A percentile compares a stretch with the other conserved stretches of the same genome.
Conservation (phyloP, 805 yeast genomes). For the Saccharomyces paradoxus region DNA sequence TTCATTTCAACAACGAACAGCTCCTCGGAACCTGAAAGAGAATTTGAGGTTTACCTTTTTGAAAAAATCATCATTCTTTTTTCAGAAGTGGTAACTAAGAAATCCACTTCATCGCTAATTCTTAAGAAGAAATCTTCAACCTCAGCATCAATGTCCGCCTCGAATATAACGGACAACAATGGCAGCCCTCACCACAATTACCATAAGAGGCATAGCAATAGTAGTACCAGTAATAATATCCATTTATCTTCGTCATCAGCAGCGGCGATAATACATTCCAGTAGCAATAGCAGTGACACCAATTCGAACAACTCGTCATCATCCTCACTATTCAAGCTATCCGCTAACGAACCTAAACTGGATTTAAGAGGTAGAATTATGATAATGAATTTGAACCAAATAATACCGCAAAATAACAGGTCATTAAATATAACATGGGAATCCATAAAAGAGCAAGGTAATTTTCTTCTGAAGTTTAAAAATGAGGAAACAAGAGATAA, state of each 20-base stretch:
- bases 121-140: conserved; percentile 34
- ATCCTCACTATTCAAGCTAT: conserved; percentile 5
- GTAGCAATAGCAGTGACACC: conserved; percentile 1
- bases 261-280: neutral
- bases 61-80: conserved; percentile 61
- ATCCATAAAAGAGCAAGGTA: conserved; percentile 81
- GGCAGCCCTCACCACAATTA: conserved; percentile 6
- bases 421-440: conserved; percentile 66
- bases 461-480: conserved; percentile 71
- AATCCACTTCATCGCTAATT: conserved; percentile 38
- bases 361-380: conserved; percentile 79
- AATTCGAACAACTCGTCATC: conserved; percentile 7
- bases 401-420: conserved; percentile 42
- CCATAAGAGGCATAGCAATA: conserved; percentile 2
- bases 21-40: conserved; percentile 60
- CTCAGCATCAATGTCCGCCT: conserved; percentile 13
- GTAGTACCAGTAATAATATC: conserved; percentile 2
- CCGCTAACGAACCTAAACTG: conserved; percentile 31
- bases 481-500: conserved; percentile 76
- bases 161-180: conserved; percentile 4
- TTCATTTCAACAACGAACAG: conserved; percentile 38
- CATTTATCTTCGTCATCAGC: conserved; percentile 2
- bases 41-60: conserved; percentile 82
- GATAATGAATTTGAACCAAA: conserved; percentile 53
- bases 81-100: conserved; percentile 48